Percentiles rank a stretch among this genome's conserved stretches.
Conservation (phyloP, 2,329 filamentous ascomycete species). For the Talaromyces atroroseus region DNA sequence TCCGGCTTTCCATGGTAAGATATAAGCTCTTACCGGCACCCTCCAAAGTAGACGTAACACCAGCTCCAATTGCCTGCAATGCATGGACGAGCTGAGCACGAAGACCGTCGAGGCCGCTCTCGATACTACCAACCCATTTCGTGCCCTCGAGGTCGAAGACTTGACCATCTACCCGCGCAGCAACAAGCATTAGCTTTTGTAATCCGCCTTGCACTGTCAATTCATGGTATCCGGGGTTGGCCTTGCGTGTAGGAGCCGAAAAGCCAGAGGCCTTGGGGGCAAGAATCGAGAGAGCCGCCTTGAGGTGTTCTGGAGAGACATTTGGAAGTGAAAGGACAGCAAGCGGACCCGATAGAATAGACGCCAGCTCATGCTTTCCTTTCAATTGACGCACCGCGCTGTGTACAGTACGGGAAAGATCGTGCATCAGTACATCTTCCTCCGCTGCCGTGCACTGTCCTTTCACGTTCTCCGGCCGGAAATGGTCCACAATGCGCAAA, state of each 20-base stretch:
- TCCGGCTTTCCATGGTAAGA: conserved; percentile 78
- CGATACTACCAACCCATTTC: conserved; percentile 69
- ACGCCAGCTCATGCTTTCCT: conserved; percentile 58
- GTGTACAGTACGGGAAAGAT: conserved; percentile 54
- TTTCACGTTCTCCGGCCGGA: conserved; percentile 46
- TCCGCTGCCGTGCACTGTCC: conserved; percentile 18
- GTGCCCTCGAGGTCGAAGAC: conserved; percentile 71
- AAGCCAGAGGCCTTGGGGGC: conserved; percentile 67
- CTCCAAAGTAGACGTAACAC: conserved; percentile 72
- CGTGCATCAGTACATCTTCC: conserved; percentile 49
- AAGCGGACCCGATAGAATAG: conserved; percentile 75
- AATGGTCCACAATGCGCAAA: conserved; percentile 81
- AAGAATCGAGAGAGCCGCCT: conserved; percentile 72
- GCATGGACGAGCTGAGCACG: conserved; percentile 74
- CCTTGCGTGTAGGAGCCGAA: conserved; percentile 69
- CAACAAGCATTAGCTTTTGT: conserved; percentile 80
- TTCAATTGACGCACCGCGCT: conserved; percentile 46
- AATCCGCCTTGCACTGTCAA: conserved; percentile 70
- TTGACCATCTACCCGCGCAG: conserved; percentile 78
- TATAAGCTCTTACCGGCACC: conserved; percentile 76
- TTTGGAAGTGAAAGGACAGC: conserved; percentile 73
- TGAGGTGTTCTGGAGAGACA: conserved; percentile 78
- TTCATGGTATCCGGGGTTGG: conserved; percentile 77
- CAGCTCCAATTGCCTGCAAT: conserved; percentile 73
- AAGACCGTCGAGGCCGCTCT: conserved; percentile 74